These are phyloP conservation scores for Noccaea bulbosa DNA, from an alignment of 345 rosid genomes.

Conservation along the genomic window DNA sequence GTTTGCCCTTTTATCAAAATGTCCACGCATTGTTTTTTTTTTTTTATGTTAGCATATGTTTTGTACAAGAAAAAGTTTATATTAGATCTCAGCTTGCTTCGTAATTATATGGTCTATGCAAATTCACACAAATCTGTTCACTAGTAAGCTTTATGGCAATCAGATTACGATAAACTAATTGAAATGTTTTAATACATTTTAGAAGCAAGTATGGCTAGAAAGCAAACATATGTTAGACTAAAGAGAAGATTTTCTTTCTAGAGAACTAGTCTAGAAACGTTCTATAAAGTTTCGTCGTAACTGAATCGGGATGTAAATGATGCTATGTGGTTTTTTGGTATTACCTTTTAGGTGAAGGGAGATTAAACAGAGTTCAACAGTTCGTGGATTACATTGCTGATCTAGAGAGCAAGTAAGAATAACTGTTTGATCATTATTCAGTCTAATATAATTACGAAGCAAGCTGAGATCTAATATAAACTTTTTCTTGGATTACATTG, in stretches of 20 bases:
- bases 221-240: background rate
- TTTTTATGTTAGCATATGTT: too few relatives aligned
- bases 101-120: background rate
- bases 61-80: too few relatives aligned
- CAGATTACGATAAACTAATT: background rate
- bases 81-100: too few relatives aligned
- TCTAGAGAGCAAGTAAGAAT: slow-evolving; percentile 78
- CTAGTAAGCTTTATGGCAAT: background rate
- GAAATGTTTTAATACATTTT: background rate
- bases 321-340: slow-evolving; percentile 17
- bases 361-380: slow-evolving; percentile 60
- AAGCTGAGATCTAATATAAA: too few relatives aligned
- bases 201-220: background rate
- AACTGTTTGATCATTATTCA: too few relatives aligned
- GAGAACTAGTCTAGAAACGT: too few relatives aligned
- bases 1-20: too few relatives aligned
- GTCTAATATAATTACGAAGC: too few relatives aligned
- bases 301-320: background rate
- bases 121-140: background rate
- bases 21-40: too few relatives aligned
- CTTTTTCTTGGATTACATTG: too few relatives aligned
- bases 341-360: slow-evolving; percentile 52
- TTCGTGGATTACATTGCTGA: slow-evolving; percentile 77
- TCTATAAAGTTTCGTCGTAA: background rate
- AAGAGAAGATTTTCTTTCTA: slow-evolving; percentile 24